Evolutionary conservation across 768 basidiomycete genomes (phyloP), one percentile per base, ranked within the genome.

Genomic region (Leccinum truebloodii): DNA sequence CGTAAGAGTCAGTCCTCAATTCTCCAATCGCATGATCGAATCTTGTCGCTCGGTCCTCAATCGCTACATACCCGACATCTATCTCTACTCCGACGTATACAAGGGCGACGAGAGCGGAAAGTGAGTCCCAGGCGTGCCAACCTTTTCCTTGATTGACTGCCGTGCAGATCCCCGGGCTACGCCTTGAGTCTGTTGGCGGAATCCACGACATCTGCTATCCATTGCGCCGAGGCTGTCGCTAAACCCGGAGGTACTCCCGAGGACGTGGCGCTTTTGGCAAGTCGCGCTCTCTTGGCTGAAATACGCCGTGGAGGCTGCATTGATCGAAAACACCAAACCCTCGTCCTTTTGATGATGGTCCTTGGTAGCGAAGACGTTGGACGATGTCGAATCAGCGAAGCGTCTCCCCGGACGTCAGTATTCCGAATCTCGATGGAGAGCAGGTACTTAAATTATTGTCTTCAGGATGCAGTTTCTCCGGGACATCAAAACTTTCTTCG

Each of bases 351-450:
- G 37, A 82, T 94, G 80, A 95, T 99, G 93, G 89, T 91, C 3
- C 79, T 98, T n/a, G 97, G 97, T 9, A 95, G 93, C 62, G 97
- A 98, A 71, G 97, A 99, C 71, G 94, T 98, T 0, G 93, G 94
- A 1, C 85, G 90, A 61, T 94, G 92, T 77, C 80, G 85, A 59
- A 90, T 98, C 86, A 86, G 89, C 4, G 87, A 90, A 66, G 86
- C 94, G 18, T 94, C 92, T 12, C 75, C 84, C 16, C 83, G 91
- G 73, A 92, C 92, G 92, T 92, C 61, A 74, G 92, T 83, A 34
- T 50, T n/a, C 69, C 55, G 13, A 22, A 35, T 39, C 35, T 39
- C 34, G 9, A n/a, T 24, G 6, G 24, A 46, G 58, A 26, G 32
- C 39, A 50, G 28, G 28, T 26, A 6, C 58, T 64, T 24, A 68